Conservation (phyloP, 352 stramenopile genomes). For the Blastocystis sp. region DNA sequence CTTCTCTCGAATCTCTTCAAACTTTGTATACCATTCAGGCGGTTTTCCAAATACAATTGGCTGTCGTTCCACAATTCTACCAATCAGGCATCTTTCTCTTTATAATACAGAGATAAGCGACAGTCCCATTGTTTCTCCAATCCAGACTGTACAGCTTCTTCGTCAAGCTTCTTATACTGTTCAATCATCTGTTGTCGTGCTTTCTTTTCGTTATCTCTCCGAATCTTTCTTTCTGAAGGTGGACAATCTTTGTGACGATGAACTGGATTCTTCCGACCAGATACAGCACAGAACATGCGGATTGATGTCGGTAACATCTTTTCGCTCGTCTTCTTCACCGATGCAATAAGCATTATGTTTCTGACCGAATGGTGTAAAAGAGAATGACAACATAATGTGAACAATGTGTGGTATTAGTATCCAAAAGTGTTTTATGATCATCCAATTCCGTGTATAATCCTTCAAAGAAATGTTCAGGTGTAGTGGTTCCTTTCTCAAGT, state of each 20-base stretch:
- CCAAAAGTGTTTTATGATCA: too few relatives aligned
- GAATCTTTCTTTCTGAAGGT: constrained; percentile 54
- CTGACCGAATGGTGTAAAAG: too few relatives aligned
- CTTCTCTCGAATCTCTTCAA: constrained; percentile 50
- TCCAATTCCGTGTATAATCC: too few relatives aligned
- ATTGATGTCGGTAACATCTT: not conserved
- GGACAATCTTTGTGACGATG: not conserved
- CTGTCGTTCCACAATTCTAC: constrained; percentile 53
- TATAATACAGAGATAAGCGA: not conserved
- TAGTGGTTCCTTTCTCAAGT: constrained; percentile 9
- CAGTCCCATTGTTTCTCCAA: constrained; percentile 37
- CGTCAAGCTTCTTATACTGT: constrained; percentile 33
- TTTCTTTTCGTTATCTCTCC: constrained; percentile 10
- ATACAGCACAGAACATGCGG: constrained; percentile 1
- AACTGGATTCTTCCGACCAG: not conserved
- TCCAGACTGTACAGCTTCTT: constrained; percentile 21
- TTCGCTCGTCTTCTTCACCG: not conserved
- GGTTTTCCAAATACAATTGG: constrained; percentile 58
- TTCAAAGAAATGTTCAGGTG: constrained; percentile 43
- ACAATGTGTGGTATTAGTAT: too few relatives aligned
- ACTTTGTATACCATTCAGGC: constrained; percentile 59
- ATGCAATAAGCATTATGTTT: not conserved
- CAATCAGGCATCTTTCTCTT: not conserved
- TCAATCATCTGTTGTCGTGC: not conserved
- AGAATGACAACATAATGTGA: too few relatives aligned